Evolutionary conservation across 305 asterid genomes (phyloP).

Genomic region (Ilex paraguariensis): DNA sequence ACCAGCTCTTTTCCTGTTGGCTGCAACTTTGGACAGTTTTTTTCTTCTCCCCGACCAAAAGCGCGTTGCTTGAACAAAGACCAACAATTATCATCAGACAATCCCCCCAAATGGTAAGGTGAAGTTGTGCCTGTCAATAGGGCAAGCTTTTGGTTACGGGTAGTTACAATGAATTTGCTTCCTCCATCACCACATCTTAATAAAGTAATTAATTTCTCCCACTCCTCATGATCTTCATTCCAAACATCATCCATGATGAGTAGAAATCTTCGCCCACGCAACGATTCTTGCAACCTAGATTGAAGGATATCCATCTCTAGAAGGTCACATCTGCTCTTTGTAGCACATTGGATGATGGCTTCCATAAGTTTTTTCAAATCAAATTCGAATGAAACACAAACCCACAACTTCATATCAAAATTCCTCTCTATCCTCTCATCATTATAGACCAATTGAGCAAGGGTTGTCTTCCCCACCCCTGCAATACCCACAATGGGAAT

Average conservation of each 20-base stretch:
- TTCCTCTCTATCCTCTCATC: constrained; percentile 18
- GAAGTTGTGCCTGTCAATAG: constrained; percentile 14
- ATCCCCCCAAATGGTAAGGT: constrained; percentile 18
- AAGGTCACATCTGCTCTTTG: constrained; percentile 18
- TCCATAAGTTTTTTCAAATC: constrained; percentile 16
- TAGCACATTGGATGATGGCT: constrained; percentile 20
- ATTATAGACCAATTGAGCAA: constrained; percentile 31
- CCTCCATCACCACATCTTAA: constrained; percentile 24
- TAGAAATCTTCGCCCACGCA: constrained; percentile 16
- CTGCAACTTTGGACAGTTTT: no score
- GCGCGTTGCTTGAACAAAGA: constrained; percentile 22
- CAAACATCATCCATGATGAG: constrained; percentile 39
- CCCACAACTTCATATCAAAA: constrained; percentile 28
- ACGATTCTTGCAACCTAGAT: constrained; percentile 11
- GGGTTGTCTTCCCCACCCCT: constrained; percentile 32
- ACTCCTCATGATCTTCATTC: constrained; percentile 26
- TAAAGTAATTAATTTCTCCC: constrained; percentile 23
- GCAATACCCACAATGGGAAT: constrained; percentile 29
- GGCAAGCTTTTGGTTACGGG: constrained; percentile 18
- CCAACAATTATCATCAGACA: constrained; percentile 26
- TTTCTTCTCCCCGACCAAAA: constrained; percentile 16
- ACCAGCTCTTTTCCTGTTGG: no score
- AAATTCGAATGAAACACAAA: constrained; percentile 21
- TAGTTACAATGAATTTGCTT: constrained; percentile 27
- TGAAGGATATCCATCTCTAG: constrained; percentile 19